These are phyloP conservation scores for Limnanthes douglasii DNA, from an alignment of 345 rosid species.

Conservation along the genomic window DNA sequence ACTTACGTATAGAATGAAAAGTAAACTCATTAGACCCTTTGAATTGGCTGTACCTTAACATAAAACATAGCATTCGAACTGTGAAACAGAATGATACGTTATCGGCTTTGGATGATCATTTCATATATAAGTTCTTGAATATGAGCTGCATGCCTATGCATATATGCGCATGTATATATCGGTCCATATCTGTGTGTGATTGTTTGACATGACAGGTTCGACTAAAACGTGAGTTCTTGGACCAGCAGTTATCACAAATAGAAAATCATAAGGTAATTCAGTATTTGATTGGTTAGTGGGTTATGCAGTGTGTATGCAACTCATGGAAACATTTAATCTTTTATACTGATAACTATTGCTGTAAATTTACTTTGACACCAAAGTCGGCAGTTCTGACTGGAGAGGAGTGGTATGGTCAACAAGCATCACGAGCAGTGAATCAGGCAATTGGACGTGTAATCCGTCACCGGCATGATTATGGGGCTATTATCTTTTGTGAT, in stretches of 20 bases:
- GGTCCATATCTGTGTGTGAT: too few relatives aligned
- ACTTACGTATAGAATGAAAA: too few relatives aligned
- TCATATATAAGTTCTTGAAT: too few relatives aligned
- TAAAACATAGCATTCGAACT: too few relatives aligned
- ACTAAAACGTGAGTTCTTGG: slow-evolving; percentile 82
- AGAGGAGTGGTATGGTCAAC: slow-evolving; percentile 82
- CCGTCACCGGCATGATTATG: slow-evolving; percentile 90
- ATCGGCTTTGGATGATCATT: too few relatives aligned
- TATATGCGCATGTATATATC: too few relatives aligned
- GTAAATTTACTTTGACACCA: slow-evolving; percentile 11
- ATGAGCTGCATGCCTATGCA: too few relatives aligned
- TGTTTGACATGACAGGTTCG: slow-evolving; percentile 57
- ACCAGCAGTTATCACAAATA: slow-evolving; percentile 25
- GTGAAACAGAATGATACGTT: too few relatives aligned
- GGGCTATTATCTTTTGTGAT: slow-evolving; percentile 85
- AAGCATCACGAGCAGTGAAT: slow-evolving; percentile 90
- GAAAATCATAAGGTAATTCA: slow-evolving; percentile 32
- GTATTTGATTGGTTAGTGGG: too few relatives aligned
- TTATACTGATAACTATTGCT: slow-evolving; percentile 4
- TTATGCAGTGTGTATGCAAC: slow-evolving; percentile 5
- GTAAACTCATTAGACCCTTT: too few relatives aligned
- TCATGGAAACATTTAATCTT: slow-evolving; percentile 9
- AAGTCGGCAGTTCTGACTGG: slow-evolving; percentile 41
- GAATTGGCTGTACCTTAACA: too few relatives aligned
- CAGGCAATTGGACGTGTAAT: slow-evolving; percentile 97